Evolutionary conservation across 2,329 filamentous ascomycete genomes (phyloP).

Genomic region (Fusarium beomiforme): DNA sequence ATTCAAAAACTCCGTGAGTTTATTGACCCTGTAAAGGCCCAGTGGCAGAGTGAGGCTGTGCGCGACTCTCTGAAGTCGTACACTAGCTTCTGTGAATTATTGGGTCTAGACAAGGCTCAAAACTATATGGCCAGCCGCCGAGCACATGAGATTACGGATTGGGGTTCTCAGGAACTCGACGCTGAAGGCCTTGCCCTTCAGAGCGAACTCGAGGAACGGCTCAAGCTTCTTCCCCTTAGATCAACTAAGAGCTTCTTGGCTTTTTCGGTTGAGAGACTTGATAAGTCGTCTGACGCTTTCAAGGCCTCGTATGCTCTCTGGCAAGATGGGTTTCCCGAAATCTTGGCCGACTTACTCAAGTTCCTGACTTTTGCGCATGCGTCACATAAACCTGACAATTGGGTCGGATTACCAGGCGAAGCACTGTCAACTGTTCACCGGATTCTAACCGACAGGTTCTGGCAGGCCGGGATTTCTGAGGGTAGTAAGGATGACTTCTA

Average conservation of each 20-base stretch:
- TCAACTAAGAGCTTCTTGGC: slow-evolving; percentile 92
- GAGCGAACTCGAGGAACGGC: slow-evolving; percentile 78
- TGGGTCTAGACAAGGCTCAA: slow-evolving; percentile 83
- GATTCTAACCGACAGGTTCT: slow-evolving; percentile 93
- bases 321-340: slow-evolving; percentile 81
- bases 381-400: slow-evolving; percentile 87
- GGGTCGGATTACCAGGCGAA: slow-evolving; percentile 79
- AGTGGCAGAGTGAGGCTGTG: slow-evolving; percentile 81
- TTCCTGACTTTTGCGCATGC: slow-evolving; percentile 91
- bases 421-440: slow-evolving; percentile 81
- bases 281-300: slow-evolving; percentile 77
- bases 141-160: slow-evolving; percentile 82
- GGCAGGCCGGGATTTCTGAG: slow-evolving; percentile 96
- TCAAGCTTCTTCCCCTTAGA: slow-evolving; percentile 81
- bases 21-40: slow-evolving; percentile 80
- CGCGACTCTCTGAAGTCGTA: slow-evolving; percentile 78
- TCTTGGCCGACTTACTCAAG: slow-evolving; percentile 87
- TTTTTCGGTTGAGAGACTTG: slow-evolving; percentile 89
- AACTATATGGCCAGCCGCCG: slow-evolving; percentile 78
- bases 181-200: slow-evolving; percentile 83
- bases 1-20: slow-evolving; percentile 79
- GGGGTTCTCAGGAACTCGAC: slow-evolving; percentile 82
- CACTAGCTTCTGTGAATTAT: slow-evolving; percentile 78
- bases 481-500: slow-evolving; percentile 98
- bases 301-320: slow-evolving; percentile 83